phyloP scores from a whole-genome alignment of 2,329 filamentous ascomycete species.

The Pseudonectria foliicola region DNA sequence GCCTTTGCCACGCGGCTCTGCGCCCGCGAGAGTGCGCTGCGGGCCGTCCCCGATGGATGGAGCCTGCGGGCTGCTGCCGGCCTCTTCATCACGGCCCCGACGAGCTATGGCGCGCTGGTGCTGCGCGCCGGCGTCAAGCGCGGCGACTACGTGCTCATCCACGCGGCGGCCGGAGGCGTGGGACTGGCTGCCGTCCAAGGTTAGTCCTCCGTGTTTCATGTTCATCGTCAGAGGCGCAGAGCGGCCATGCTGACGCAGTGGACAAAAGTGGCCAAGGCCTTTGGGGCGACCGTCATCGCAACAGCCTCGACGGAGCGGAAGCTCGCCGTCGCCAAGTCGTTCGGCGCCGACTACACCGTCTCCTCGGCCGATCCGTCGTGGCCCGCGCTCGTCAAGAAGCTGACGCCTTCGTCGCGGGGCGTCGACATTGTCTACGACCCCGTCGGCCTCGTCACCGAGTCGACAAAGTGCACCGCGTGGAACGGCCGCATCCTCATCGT shows the following conservation, averaged over 20 bases:
- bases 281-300: slow-evolving; percentile 86
- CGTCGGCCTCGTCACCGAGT: slow-evolving; percentile 80
- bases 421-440: slow-evolving; percentile 96
- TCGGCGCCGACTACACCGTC: slow-evolving; percentile 77
- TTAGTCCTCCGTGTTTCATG: no score
- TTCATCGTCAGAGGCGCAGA: no score
- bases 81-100: slow-evolving; percentile 86
- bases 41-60: slow-evolving; percentile 75
- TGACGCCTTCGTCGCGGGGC: slow-evolving; percentile 64
- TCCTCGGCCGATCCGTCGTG: slow-evolving; percentile 64
- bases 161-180: slow-evolving; percentile 88
- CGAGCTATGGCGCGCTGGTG: slow-evolving; percentile 78
- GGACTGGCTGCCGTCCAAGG: slow-evolving; percentile 84
- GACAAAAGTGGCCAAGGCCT: slow-evolving; percentile 70
- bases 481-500: slow-evolving; percentile 83
- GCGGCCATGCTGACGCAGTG: slow-evolving; percentile 1
- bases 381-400: slow-evolving; percentile 63
- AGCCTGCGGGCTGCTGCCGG: slow-evolving; percentile 78
- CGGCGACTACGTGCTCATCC: slow-evolving; percentile 82
- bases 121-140: slow-evolving; percentile 67
- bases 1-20: slow-evolving; percentile 74
- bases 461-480: slow-evolving; percentile 89
- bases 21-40: slow-evolving; percentile 58
- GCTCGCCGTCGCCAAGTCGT: slow-evolving; percentile 67
- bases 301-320: slow-evolving; percentile 79